These are phyloP conservation scores for Lathyrus oleraceus DNA, from an alignment of 306 rosid genomes.

Conservation along the genomic window DNA sequence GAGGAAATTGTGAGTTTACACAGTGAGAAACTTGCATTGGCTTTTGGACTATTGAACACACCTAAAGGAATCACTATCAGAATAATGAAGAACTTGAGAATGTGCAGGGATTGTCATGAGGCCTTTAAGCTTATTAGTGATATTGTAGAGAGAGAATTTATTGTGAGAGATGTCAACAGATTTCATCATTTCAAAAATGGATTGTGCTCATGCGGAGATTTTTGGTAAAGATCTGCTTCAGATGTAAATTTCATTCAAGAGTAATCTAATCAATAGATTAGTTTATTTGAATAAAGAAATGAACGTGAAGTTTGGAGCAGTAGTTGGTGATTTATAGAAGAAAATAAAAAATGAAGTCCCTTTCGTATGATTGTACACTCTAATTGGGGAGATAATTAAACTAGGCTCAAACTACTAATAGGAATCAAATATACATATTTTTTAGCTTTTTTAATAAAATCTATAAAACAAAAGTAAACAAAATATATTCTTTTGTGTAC, in stretches of 20 bases:
- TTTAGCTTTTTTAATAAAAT: too few species aligned
- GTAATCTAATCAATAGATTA: neutral
- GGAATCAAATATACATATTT: too few species aligned
- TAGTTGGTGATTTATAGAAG: neutral
- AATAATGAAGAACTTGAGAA: constrained; percentile 86
- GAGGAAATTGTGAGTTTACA: constrained; percentile 69
- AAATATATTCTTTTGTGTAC: too few species aligned
- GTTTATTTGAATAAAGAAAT: neutral
- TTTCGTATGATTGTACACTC: neutral
- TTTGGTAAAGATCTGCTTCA: constrained; percentile 51
- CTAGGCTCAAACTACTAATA: too few species aligned
- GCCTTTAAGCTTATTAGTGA: constrained; percentile 78
- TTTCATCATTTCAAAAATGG: constrained; percentile 82
- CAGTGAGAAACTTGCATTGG: constrained; percentile 83
- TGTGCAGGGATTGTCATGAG: constrained; percentile 78
- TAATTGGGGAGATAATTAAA: neutral
- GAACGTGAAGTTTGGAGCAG: neutral
- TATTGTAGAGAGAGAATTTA: constrained; percentile 65
- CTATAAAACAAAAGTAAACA: too few species aligned
- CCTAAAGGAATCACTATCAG: constrained; percentile 67
- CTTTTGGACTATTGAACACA: constrained; percentile 67
- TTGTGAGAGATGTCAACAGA: constrained; percentile 82
- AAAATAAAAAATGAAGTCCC: neutral
- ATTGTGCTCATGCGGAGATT: constrained; percentile 61
- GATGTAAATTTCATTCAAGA: constrained; percentile 19